phyloP scores from a whole-genome alignment of 306 rosid genomes.

The Pueraria montana region DNA sequence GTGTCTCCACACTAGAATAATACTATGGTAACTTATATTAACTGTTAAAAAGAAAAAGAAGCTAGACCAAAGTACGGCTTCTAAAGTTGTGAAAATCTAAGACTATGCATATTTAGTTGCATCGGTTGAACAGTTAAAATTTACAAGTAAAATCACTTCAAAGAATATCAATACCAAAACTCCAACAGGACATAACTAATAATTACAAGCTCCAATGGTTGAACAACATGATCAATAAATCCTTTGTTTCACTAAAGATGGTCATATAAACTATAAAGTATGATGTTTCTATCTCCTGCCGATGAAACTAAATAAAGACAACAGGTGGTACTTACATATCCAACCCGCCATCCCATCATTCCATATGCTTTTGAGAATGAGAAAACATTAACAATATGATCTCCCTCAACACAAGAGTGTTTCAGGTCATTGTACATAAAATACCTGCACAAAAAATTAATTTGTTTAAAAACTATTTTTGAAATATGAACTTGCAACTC shows the following conservation, averaged over 20 bases:
- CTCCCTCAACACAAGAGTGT: slow-evolving; percentile 88
- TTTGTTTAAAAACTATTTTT: slow-evolving; percentile 2
- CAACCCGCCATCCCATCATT: slow-evolving; percentile 99
- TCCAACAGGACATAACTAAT: not conserved
- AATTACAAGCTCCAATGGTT: not conserved
- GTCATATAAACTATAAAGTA: not conserved
- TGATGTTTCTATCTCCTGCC: not conserved
- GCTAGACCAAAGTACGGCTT: not conserved
- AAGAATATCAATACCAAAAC: not conserved
- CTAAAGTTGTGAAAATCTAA: not conserved
- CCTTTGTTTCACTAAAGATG: not conserved
- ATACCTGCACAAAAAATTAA: slow-evolving; percentile 67
- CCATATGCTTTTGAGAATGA: slow-evolving; percentile 98
- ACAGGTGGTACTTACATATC: slow-evolving; percentile 74
- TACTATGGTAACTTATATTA: too few relatives aligned
- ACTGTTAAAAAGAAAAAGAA: too few relatives aligned
- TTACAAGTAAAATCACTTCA: not conserved
- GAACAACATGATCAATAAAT: not conserved
- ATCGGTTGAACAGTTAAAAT: not conserved
- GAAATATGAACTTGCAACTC: slow-evolving; percentile 9
- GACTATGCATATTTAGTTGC: not conserved
- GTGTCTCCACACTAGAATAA: not conserved
- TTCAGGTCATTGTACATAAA: slow-evolving; percentile 91
- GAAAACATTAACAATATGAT: slow-evolving; percentile 88
- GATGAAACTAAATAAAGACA: not conserved